Evolutionary conservation across 23 red algal species (phyloP).

Genomic region (Cyanidium caldarium): DNA sequence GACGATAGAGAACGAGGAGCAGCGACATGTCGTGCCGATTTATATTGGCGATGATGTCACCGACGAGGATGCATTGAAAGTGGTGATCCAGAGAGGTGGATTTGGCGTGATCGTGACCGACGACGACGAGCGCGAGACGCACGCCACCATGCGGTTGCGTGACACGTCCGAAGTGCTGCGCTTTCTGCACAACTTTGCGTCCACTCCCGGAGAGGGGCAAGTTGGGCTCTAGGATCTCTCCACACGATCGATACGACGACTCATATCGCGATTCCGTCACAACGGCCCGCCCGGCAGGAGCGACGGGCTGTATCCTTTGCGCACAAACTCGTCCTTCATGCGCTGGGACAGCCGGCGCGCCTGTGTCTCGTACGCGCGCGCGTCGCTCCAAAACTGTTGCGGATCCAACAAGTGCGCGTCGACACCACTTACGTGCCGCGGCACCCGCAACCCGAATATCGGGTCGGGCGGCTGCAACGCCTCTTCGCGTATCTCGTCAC

Average conservation of each 20-base stretch:
- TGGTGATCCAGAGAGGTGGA: constrained; percentile 16
- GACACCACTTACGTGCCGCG: neutral
- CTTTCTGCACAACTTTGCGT: constrained; percentile 37
- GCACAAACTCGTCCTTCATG: neutral
- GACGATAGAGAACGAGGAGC: neutral
- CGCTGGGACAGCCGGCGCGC: neutral
- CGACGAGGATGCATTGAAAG: constrained; percentile 68
- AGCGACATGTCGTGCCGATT: constrained; percentile 35
- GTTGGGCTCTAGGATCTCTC: too few species aligned
- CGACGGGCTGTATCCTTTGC: neutral
- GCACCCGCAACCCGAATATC: constrained; percentile 15
- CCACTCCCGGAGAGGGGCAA: too few species aligned
- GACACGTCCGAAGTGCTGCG: constrained; percentile 31
- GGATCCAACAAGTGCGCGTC: neutral
- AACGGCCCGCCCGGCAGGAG: neutral
- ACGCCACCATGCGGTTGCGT: constrained; percentile 22
- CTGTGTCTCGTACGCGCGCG: neutral
- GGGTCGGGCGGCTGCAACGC: constrained; percentile 6
- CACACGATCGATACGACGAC: too few species aligned
- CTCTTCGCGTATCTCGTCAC: neutral
- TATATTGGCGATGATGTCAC: constrained; percentile 90
- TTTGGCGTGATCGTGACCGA: constrained; percentile 28
- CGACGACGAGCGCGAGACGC: constrained; percentile 16
- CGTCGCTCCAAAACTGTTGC: neutral
- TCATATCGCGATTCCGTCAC: too few species aligned